Evolutionary conservation across 2,329 filamentous ascomycete genomes (phyloP).

Genomic region (Hirsutella minnesotensis): DNA sequence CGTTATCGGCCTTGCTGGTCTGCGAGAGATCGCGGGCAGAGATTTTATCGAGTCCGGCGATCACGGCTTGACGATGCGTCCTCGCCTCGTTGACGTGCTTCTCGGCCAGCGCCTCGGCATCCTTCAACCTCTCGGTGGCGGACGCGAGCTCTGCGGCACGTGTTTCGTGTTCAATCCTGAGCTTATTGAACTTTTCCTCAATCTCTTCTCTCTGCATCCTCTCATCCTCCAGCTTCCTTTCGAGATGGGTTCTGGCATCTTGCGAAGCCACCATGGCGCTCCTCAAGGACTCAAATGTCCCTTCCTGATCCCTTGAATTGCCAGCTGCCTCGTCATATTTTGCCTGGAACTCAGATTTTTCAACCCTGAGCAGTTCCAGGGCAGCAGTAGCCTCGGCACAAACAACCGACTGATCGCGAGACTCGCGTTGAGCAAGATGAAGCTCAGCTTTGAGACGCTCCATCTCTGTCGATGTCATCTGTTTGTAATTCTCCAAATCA

Average conservation of each 20-base stretch:
- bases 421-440: slow-evolving; percentile 64
- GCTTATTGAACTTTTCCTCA: slow-evolving; percentile 62
- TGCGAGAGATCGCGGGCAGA: slow-evolving; percentile 38
- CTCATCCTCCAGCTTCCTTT: slow-evolving; percentile 77
- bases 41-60: slow-evolving; percentile 72
- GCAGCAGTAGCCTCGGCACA: slow-evolving; percentile 66
- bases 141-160: slow-evolving; percentile 66
- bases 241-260: slow-evolving; percentile 63
- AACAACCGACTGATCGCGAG: slow-evolving; percentile 69
- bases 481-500: slow-evolving; percentile 74
- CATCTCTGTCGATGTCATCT: slow-evolving; percentile 72
- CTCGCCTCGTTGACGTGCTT: slow-evolving; percentile 79
- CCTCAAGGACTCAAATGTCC: slow-evolving; percentile 63
- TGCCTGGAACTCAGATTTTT: slow-evolving; percentile 65
- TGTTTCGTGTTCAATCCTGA: slow-evolving; percentile 75
- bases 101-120: slow-evolving; percentile 80
- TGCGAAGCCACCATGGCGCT: slow-evolving; percentile 69
- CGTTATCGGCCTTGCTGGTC: slow-evolving; percentile 38
- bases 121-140: slow-evolving; percentile 60
- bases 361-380: slow-evolving; percentile 66
- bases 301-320: slow-evolving; percentile 56
- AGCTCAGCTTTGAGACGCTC: slow-evolving; percentile 79
- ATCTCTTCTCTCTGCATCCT: slow-evolving; percentile 60
- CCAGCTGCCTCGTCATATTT: slow-evolving; percentile 56
- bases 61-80: slow-evolving; percentile 70